phyloP scores from a whole-genome alignment of 257 asterid genomes.

The Thymus mandschuricus region DNA sequence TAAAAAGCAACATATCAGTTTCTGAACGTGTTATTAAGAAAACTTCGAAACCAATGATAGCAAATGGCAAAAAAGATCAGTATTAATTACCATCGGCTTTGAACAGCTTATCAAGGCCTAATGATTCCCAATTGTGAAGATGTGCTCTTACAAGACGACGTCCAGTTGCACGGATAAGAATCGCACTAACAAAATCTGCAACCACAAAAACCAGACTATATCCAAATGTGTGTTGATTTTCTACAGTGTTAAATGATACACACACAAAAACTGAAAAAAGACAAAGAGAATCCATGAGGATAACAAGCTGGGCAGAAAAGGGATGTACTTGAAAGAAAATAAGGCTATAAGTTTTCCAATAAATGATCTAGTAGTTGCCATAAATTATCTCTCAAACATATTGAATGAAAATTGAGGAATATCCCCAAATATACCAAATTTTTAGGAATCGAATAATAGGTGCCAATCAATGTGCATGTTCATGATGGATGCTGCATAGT shows the following conservation, averaged over 20 bases:
- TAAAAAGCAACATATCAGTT: conserved; percentile 30
- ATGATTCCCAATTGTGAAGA: conserved; percentile 51
- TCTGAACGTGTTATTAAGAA: conserved; percentile 22
- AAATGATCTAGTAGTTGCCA: background rate
- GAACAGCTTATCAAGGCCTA: conserved; percentile 59
- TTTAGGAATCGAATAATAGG: background rate
- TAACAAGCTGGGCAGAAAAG: conserved; percentile 19
- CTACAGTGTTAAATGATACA: conserved; percentile 24
- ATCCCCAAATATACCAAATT: conserved; percentile 10
- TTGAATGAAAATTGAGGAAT: conserved; percentile 1
- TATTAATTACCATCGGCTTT: conserved; percentile 46
- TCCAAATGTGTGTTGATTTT: conserved; percentile 72
- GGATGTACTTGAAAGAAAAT: conserved; percentile 12
- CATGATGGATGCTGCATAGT: background rate
- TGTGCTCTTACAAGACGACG: conserved; percentile 57
- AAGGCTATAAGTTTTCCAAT: background rate
- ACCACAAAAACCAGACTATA: conserved; percentile 83
- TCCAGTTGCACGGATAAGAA: conserved; percentile 86
- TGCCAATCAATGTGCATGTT: background rate
- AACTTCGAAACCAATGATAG: background rate
- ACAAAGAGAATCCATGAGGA: conserved; percentile 12
- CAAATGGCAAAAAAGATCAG: background rate
- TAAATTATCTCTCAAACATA: conserved; percentile 12
- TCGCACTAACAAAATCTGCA: conserved; percentile 86
- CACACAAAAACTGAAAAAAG: conserved; percentile 6